These are phyloP conservation scores for Nyctanthes arbortristis DNA, from an alignment of 257 asterid genomes.

Conservation along the genomic window DNA sequence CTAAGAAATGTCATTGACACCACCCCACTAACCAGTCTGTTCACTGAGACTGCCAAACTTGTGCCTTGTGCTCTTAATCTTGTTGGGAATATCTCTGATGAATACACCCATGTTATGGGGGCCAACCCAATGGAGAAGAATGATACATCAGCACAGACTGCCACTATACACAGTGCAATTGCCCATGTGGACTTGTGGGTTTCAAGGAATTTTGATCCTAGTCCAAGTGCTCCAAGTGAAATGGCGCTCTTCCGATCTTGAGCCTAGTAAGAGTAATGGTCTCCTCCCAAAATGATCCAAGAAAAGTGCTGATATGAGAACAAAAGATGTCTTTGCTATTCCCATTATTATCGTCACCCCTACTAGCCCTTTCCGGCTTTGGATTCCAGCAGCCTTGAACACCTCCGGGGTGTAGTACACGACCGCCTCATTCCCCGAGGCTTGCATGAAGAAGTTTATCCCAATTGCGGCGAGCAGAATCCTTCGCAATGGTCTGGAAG, in stretches of 20 bases:
- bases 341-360: slow-evolving; percentile 82
- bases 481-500: slow-evolving; percentile 52
- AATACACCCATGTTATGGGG: slow-evolving; percentile 88
- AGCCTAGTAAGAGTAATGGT: slow-evolving; percentile 64
- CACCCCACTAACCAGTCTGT: slow-evolving; percentile 72
- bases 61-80: slow-evolving; percentile 80
- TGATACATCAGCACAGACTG: slow-evolving; percentile 76
- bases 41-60: slow-evolving; percentile 68
- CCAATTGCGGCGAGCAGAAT: slow-evolving; percentile 70
- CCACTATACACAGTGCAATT: slow-evolving; percentile 59
- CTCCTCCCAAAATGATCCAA: slow-evolving; percentile 75
- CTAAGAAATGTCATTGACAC: slow-evolving; percentile 74
- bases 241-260: slow-evolving; percentile 55
- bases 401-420: slow-evolving; percentile 86
- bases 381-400: slow-evolving; percentile 71
- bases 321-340: slow-evolving; percentile 55
- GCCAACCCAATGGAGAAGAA: slow-evolving; percentile 92
- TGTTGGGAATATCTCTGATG: slow-evolving; percentile 67
- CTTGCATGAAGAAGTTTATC: slow-evolving; percentile 91
- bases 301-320: slow-evolving; percentile 68
- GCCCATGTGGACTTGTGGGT: slow-evolving; percentile 69
- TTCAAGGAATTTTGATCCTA: slow-evolving; percentile 55
- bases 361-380: slow-evolving; percentile 43
- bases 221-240: slow-evolving; percentile 61
- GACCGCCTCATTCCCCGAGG: slow-evolving; percentile 86